Percentiles rank a stretch among this genome's conserved stretches.
Conservation (phyloP, 345 rosid genomes). For the Pistacia integerrima region DNA sequence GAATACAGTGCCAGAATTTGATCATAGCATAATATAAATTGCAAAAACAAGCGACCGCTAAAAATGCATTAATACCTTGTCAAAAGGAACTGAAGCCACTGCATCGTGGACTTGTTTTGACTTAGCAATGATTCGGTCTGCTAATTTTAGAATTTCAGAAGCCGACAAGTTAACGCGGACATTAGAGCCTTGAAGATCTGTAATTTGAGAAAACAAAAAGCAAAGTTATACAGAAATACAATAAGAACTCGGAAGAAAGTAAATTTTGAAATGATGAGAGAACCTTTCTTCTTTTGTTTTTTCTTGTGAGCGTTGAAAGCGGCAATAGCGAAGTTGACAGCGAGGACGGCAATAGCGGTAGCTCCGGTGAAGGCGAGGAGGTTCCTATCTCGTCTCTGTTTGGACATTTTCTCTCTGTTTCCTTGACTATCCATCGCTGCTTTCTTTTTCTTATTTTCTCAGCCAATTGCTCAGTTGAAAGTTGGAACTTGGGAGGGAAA, state of each 20-base stretch:
- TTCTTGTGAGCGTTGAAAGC: constrained; percentile 55
- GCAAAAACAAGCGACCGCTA: neutral
- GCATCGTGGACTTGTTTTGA: constrained; percentile 73
- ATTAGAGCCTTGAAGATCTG: constrained; percentile 73
- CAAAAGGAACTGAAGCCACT: constrained; percentile 77
- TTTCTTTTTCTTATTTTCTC: neutral
- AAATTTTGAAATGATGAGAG: neutral
- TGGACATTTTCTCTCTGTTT: constrained; percentile 33
- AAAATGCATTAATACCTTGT: constrained; percentile 50
- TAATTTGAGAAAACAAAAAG: constrained; percentile 8
- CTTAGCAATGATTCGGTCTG: constrained; percentile 58
- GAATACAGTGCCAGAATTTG: neutral
- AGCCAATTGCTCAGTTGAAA: constrained; percentile 19
- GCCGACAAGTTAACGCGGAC: constrained; percentile 71
- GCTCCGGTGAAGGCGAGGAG: constrained; percentile 71
- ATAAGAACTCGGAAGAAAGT: neutral
- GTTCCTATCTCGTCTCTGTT: constrained; percentile 45
- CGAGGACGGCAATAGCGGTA: constrained; percentile 66
- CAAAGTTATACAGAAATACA: neutral
- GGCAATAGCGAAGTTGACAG: constrained; percentile 64
- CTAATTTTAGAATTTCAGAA: constrained; percentile 66
- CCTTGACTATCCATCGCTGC: constrained; percentile 41
- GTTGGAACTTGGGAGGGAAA: constrained; percentile 41
- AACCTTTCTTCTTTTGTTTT: constrained; percentile 63
- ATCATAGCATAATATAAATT: neutral